These are phyloP conservation scores for Cutaneotrichosporon cavernicola DNA, from an alignment of 1,284 basidiomycete genomes.

Conservation along the genomic window DNA sequence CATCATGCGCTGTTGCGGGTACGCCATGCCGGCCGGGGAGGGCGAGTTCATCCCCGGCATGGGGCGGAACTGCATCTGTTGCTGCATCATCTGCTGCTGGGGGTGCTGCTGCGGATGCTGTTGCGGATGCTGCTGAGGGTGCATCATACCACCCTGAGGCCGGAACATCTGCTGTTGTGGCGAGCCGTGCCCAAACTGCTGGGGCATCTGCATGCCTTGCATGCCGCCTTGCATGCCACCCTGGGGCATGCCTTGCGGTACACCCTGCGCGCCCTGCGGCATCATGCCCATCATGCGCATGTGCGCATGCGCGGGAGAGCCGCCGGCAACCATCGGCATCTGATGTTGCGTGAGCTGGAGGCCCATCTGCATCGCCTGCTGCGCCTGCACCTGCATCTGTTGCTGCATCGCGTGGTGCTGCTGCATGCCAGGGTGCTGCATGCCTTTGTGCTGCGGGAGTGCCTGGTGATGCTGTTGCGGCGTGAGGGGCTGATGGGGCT, in stretches of 20 bases:
- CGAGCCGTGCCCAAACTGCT: neutral
- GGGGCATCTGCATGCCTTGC: slow-evolving; percentile 7
- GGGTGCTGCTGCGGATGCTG: too few species aligned
- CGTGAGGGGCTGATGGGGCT: slow-evolving; percentile 8
- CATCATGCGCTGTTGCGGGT: slow-evolving; percentile 1
- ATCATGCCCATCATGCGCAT: slow-evolving; percentile 13
- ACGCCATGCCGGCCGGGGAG: neutral
- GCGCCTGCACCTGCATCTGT: slow-evolving; percentile 6
- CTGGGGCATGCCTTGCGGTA: neutral
- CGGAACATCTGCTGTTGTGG: slow-evolving; percentile 5
- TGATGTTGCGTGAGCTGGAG: neutral
- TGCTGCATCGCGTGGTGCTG: slow-evolving; percentile 11
- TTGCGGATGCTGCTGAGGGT: neutral
- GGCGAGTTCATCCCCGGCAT: neutral
- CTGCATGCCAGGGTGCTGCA: slow-evolving; percentile 10
- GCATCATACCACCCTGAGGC: neutral
- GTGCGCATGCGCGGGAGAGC: slow-evolving; percentile 6
- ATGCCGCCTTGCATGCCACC: slow-evolving; percentile 1
- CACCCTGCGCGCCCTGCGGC: slow-evolving; percentile 1
- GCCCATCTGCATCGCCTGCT: neutral
- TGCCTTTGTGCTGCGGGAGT: slow-evolving; percentile 6
- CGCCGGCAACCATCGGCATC: slow-evolving; percentile 2
- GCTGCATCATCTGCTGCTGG: neutral
- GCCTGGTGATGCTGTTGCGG: slow-evolving; percentile 7
- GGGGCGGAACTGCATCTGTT: neutral